phyloP scores from a whole-genome alignment of 2,329 filamentous ascomycete genomes.

The Apiospora phragmitis region DNA sequence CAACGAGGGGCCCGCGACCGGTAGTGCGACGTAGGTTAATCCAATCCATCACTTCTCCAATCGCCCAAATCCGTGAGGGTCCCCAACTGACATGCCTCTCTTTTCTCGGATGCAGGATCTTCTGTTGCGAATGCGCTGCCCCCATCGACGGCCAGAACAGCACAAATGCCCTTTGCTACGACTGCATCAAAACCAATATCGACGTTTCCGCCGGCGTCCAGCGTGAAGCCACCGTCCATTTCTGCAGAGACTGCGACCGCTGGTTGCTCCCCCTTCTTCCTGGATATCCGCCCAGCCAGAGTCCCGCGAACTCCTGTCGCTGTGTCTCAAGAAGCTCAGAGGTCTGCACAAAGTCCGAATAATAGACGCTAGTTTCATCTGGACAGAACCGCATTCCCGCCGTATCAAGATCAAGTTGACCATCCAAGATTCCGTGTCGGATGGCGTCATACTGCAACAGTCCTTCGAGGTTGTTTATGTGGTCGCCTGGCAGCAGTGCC shows the following conservation, averaged over 20 bases:
- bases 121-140: constrained; percentile 97
- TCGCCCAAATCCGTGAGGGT: constrained; percentile 10
- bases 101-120: constrained; percentile 61
- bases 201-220: constrained; percentile 92
- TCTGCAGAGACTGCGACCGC: constrained; percentile 91
- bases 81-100: constrained; percentile 17
- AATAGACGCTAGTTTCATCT: constrained; percentile 94
- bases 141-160: constrained; percentile 89
- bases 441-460: constrained; percentile 77
- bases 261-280: constrained; percentile 82
- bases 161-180: constrained; percentile 87
- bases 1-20: constrained; percentile 24
- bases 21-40: constrained; percentile 56
- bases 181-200: constrained; percentile 92
- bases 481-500: constrained; percentile 88
- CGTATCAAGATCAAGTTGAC: constrained; percentile 94
- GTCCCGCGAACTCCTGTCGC: constrained; percentile 86
- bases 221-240: constrained; percentile 85
- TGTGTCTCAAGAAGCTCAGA: constrained; percentile 86
- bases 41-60: constrained; percentile 12
- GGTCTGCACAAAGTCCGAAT: constrained; percentile 89
- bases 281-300: constrained; percentile 87
- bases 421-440: constrained; percentile 70
- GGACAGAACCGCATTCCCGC: constrained; percentile 96
- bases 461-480: constrained; percentile 93